Conservation (phyloP, 805 yeast genomes). For the Tanozyma kutaoensis region DNA sequence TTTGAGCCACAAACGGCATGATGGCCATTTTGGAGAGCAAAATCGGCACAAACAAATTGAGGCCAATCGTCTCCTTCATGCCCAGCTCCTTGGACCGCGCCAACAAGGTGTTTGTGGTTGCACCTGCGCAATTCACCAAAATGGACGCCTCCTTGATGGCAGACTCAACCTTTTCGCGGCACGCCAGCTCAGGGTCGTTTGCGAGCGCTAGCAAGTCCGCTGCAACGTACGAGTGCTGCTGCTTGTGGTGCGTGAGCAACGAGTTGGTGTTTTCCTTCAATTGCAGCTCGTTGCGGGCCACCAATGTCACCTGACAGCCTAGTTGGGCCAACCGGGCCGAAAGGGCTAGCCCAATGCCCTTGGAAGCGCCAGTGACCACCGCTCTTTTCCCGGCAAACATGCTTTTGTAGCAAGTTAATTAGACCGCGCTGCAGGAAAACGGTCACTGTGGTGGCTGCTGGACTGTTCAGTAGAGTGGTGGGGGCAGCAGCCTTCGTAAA, state of each 20-base stretch:
- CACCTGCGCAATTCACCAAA: slow-evolving; percentile 56
- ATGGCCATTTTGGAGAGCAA: slow-evolving; percentile 39
- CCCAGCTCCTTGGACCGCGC: slow-evolving; percentile 24
- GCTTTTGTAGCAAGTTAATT: neutral
- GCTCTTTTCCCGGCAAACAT: slow-evolving; percentile 23
- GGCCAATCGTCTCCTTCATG: slow-evolving; percentile 32
- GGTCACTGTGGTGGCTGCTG: neutral
- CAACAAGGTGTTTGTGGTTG: slow-evolving; percentile 43
- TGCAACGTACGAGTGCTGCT: slow-evolving; percentile 1
- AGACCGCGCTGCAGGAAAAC: neutral
- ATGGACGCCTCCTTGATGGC: slow-evolving; percentile 25
- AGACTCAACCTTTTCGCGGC: neutral
- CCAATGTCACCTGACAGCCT: slow-evolving; percentile 40
- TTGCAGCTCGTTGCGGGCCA: slow-evolving; percentile 31
- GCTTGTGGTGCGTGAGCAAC: slow-evolving; percentile 3
- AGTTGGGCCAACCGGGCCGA: slow-evolving; percentile 33
- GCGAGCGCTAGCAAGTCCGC: slow-evolving; percentile 1
- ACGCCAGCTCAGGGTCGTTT: neutral
- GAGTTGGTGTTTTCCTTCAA: slow-evolving; percentile 14
- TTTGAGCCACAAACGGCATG: slow-evolving; percentile 31
- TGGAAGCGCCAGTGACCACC: slow-evolving; percentile 55
- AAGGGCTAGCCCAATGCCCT: slow-evolving; percentile 51
- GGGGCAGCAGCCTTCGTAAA: neutral
- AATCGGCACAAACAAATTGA: slow-evolving; percentile 53
- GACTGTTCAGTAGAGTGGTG: neutral